Evolutionary conservation across 257 asterid species (phyloP).

Genomic region (Eucommia ulmoides): DNA sequence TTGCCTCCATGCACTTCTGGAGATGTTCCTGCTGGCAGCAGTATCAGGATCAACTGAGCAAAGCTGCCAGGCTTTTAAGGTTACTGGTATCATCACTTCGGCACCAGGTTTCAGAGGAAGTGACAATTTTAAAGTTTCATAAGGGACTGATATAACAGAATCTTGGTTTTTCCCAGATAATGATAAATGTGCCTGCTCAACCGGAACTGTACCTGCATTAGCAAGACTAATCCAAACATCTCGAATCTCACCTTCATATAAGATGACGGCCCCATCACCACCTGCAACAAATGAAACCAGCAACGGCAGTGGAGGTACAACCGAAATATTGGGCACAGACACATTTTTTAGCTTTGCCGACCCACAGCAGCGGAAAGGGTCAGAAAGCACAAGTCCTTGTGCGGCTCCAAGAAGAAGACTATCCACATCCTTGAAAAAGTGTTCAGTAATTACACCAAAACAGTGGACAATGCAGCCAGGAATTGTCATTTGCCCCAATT

Average conservation of each 20-base stretch:
- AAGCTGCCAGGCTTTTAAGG: constrained; percentile 96
- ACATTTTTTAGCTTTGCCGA: constrained; percentile 65
- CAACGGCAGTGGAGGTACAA: constrained; percentile 79
- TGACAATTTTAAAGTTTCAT: constrained; percentile 57
- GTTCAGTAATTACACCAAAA: constrained; percentile 96
- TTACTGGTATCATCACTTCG: constrained; percentile 81
- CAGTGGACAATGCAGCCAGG: constrained; percentile 95
- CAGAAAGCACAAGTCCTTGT: constrained; percentile 98
- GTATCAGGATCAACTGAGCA: constrained; percentile 49
- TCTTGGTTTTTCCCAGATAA: constrained; percentile 96
- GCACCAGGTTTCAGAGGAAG: constrained; percentile 97
- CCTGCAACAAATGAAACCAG: constrained; percentile 72
- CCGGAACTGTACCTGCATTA: constrained; percentile 97
- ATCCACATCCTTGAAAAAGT: constrained; percentile 91
- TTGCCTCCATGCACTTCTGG: constrained; percentile 51
- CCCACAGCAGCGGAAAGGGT: constrained; percentile 95
- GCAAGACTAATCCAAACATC: constrained; percentile 80
- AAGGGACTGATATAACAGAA: constrained; percentile 57
- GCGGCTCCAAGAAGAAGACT: constrained; percentile 83
- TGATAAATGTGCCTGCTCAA: constrained; percentile 86
- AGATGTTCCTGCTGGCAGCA: constrained; percentile 38
- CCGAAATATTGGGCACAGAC: constrained; percentile 56
- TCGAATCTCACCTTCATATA: constrained; percentile 97
- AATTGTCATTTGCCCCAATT: constrained; percentile 67
- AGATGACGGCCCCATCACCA: constrained; percentile 81